phyloP scores from a whole-genome alignment of 768 basidiomycete species.

The Mycena vitilis region DNA sequence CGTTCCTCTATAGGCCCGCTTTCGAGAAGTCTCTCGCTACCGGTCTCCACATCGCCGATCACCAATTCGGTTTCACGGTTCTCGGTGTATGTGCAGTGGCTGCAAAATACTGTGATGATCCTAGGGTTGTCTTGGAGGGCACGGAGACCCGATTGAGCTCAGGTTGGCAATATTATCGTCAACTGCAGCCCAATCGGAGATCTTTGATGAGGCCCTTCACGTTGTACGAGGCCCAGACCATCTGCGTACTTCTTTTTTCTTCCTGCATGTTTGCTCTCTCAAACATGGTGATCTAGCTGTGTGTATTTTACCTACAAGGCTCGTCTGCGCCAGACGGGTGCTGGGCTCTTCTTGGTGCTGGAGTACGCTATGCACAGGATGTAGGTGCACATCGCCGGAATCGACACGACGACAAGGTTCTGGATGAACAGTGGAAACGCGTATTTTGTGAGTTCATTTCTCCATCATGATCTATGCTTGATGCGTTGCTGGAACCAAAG shows the following conservation, averaged over 20 bases:
- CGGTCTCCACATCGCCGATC: conserved; percentile 52
- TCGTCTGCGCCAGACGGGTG: conserved; percentile 58
- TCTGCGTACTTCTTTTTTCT: conserved; percentile 47
- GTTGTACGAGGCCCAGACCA: conserved; percentile 69
- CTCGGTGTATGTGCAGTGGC: conserved; percentile 66
- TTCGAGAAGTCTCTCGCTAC: conserved; percentile 57
- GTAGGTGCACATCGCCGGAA: conserved; percentile 64
- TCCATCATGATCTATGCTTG: background rate
- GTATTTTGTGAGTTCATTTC: conserved; percentile 53
- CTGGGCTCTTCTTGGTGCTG: conserved; percentile 68
- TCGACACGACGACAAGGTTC: conserved; percentile 42
- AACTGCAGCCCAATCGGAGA: conserved; percentile 62
- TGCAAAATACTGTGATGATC: conserved; percentile 56
- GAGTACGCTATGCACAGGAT: conserved; percentile 69
- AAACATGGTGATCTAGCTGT: conserved; percentile 45
- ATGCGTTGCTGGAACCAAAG: background rate
- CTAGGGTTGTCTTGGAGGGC: conserved; percentile 43
- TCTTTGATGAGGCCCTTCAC: conserved; percentile 60
- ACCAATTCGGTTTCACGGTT: conserved; percentile 57
- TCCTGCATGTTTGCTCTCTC: background rate
- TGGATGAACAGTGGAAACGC: conserved; percentile 68
- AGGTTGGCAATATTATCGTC: conserved; percentile 59
- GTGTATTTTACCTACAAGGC: conserved; percentile 54
- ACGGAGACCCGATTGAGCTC: conserved; percentile 49
- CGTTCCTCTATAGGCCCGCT: conserved; percentile 63